These are phyloP conservation scores for Nidularia pulvinata DNA, from an alignment of 768 basidiomycete species.

Conservation along the genomic window DNA sequence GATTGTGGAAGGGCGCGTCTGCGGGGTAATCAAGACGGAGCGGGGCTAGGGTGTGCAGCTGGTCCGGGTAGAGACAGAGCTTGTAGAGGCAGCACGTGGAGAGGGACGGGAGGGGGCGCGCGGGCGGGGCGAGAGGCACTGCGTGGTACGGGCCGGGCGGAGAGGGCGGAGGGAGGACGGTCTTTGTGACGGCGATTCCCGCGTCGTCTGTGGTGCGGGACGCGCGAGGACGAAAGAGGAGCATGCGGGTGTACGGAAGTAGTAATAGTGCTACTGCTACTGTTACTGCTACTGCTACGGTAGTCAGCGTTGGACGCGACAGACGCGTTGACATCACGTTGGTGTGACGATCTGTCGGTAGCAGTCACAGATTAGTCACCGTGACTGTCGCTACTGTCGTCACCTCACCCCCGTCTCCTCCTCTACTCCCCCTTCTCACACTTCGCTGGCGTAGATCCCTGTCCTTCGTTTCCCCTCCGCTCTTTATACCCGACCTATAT, in stretches of 20 bases:
- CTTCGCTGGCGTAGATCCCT: constrained; percentile 10
- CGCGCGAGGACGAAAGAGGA: constrained; percentile 7
- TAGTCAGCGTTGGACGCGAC: neutral
- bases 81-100: constrained; percentile 45
- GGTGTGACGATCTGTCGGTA: neutral
- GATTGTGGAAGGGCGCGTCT: constrained; percentile 22
- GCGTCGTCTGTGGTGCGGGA: constrained; percentile 13
- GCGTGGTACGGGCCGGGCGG: constrained; percentile 16
- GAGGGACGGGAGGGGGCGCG: constrained; percentile 46
- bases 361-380: neutral
- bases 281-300: no score
- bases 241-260: neutral
- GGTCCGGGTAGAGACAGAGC: constrained; percentile 43
- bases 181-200: constrained; percentile 11
- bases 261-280: no score
- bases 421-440: constrained; percentile 13
- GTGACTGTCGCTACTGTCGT: constrained; percentile 7
- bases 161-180: constrained; percentile 12
- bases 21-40: constrained; percentile 33
- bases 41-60: constrained; percentile 24
- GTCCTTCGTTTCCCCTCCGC: constrained; percentile 6
- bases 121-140: constrained; percentile 1
- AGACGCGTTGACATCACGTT: neutral
- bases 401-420: constrained; percentile 13
- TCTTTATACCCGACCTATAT: constrained; percentile 5